Base-by-base conservation (phyloP, 768 basidiomycete species). In the Obba rivulosa region DNA sequence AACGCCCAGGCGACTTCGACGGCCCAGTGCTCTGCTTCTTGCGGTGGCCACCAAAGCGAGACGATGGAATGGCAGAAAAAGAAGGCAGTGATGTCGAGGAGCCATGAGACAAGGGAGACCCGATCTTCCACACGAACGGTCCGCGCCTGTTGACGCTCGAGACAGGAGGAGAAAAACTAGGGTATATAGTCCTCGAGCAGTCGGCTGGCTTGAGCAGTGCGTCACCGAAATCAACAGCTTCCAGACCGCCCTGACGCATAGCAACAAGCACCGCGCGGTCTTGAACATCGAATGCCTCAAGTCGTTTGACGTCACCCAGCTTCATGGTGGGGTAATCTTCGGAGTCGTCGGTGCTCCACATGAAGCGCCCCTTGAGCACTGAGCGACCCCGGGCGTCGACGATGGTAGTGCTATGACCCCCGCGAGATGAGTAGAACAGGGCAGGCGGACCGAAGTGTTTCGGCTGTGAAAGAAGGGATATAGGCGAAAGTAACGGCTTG, bases 371-470 rank as follows among this genome's bases (percentile, higher is more conserved):
- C 55, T 91, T 87, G 10, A 92, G 74, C 9, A 92, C 90, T 11
- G 90, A 87, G 46, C 87, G 71, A 36, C 90, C 90, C 17, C 88
- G 79, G n/a, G 83, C 79, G 60, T 92, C 90, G 16, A 92, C 90
- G 45, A 92, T 88, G 4, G 86, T 74, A 0, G 90, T 92, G 57
- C 89, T 92, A 58, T 91, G 88, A 1, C 90, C 90, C 18, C 90
- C 90, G n/a, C 90, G 82, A 9, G 88, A 86, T 9, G 89, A 90
- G 64, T 78, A 92, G 68, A 92, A 92, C 16, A 92, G 65, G 1
- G 90, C 86, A 4, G 90, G 90, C 20, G 90, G 90, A 0, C 90
- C 90, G 57, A 89, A 92, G 62, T 89, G 88, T 34, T 74, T 76
- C 8, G 90, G 85, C 56, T 92, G 90, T 13, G 81, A 61, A 17